A percentile compares a stretch with the other conserved stretches of the same genome.
phyloP scores from a whole-genome alignment of 371 early-diverging fungal genomes.

The Fennellomyces sp. region DNA sequence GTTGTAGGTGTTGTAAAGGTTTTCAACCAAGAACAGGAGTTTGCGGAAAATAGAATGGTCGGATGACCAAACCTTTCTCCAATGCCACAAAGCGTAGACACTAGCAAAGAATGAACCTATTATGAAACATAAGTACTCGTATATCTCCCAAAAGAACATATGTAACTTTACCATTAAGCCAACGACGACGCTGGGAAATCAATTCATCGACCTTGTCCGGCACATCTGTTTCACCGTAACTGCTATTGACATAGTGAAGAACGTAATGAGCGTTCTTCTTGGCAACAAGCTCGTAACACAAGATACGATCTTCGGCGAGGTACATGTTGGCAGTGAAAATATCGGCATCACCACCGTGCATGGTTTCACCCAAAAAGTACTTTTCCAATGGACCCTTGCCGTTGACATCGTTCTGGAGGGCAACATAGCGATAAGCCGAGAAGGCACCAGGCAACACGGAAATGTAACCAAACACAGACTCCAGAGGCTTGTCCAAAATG shows the following conservation, averaged over 20 bases:
- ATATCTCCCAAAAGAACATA: neutral
- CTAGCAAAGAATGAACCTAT: slow-evolving; percentile 92
- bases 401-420: slow-evolving; percentile 73
- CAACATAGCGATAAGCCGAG: slow-evolving; percentile 92
- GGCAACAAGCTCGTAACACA: slow-evolving; percentile 86
- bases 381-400: slow-evolving; percentile 81
- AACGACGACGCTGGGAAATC: slow-evolving; percentile 87
- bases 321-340: slow-evolving; percentile 80
- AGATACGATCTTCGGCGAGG: slow-evolving; percentile 85
- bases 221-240: slow-evolving; percentile 89
- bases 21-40: slow-evolving; percentile 67
- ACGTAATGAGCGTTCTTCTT: slow-evolving; percentile 72
- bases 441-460: slow-evolving; percentile 97
- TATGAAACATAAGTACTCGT: neutral
- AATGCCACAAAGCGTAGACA: slow-evolving; percentile 83
- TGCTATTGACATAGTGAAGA: slow-evolving; percentile 66
- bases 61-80: slow-evolving; percentile 75
- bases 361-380: slow-evolving; percentile 93
- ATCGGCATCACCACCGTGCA: slow-evolving; percentile 75
- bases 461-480: slow-evolving; percentile 97
- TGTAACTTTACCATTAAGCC: slow-evolving; percentile 76
- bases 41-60: slow-evolving; percentile 70
- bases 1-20: slow-evolving; percentile 72
- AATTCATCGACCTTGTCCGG: slow-evolving; percentile 80
- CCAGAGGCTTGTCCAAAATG: slow-evolving; percentile 96